Percentiles rank a stretch among this genome's conserved stretches.
phyloP scores from a whole-genome alignment of 2,329 filamentous ascomycete species.

The Thelonectria discophora region DNA sequence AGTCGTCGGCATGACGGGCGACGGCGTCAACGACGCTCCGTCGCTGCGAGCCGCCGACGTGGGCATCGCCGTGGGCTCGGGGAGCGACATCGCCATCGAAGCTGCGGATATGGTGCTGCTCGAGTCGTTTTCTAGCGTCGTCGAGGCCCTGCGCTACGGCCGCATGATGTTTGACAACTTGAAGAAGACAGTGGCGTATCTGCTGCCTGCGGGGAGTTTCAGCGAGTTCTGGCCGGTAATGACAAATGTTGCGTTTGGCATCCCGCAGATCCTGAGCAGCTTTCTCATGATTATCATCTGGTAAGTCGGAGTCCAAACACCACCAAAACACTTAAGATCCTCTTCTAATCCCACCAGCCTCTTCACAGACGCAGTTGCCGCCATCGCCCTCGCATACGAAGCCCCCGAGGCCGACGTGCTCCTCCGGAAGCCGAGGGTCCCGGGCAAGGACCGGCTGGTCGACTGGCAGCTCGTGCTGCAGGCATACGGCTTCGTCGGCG shows the following conservation, averaged over 20 bases:
- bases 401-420: constrained; percentile 80
- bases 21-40: constrained; percentile 87
- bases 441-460: constrained; percentile 76
- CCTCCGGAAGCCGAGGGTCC: constrained; percentile 71
- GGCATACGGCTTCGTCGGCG: constrained; percentile 75
- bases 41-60: constrained; percentile 83
- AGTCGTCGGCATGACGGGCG: constrained; percentile 85
- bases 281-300: constrained; percentile 78
- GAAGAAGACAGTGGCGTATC: constrained; percentile 76
- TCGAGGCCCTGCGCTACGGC: constrained; percentile 76
- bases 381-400: constrained; percentile 79
- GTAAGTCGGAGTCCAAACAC: constrained; percentile 42
- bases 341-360: constrained; percentile 54
- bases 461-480: constrained; percentile 77
- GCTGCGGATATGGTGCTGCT: constrained; percentile 85
- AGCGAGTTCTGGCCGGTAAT: constrained; percentile 81
- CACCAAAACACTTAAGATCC: background rate
- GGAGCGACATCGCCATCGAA: constrained; percentile 84
- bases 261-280: constrained; percentile 76
- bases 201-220: constrained; percentile 78
- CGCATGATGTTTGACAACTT: constrained; percentile 82
- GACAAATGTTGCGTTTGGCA: constrained; percentile 75
- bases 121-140: constrained; percentile 76
- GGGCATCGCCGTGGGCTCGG: constrained; percentile 82
- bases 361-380: constrained; percentile 79